Conservation (phyloP, 1,284 basidiomycete genomes). For the Fomitopsis palustris region DNA sequence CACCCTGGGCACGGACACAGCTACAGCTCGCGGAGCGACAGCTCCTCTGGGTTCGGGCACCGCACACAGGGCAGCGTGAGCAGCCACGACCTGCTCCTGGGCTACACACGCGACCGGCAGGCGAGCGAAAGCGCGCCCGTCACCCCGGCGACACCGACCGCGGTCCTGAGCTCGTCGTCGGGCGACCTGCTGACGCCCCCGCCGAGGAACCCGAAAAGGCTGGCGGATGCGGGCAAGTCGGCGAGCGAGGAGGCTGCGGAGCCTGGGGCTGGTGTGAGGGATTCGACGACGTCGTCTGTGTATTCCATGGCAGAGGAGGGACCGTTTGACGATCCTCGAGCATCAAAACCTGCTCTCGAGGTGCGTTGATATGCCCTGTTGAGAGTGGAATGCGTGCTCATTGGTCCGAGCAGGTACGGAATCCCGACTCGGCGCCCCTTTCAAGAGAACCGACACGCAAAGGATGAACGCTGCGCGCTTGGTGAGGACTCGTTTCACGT, state of each 20-base stretch:
- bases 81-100: conserved; percentile 63
- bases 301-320: conserved; percentile 34
- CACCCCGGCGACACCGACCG: conserved; percentile 18
- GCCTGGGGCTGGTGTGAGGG: conserved; percentile 41
- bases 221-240: conserved; percentile 20
- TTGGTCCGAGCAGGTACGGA: conserved; percentile 20
- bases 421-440: conserved; percentile 19
- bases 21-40: conserved; percentile 15
- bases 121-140: conserved; percentile 15
- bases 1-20: conserved; percentile 25
- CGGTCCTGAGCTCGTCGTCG: conserved; percentile 11
- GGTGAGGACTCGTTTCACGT: background rate
- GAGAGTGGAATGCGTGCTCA: background rate
- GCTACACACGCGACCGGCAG: conserved; percentile 31
- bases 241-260: conserved; percentile 33
- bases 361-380: conserved; percentile 28
- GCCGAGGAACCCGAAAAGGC: conserved; percentile 40
- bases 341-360: conserved; percentile 55
- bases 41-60: conserved; percentile 18
- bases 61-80: conserved; percentile 49
- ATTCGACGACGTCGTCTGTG: conserved; percentile 16
- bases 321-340: conserved; percentile 51
- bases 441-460: conserved; percentile 20
- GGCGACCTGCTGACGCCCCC: conserved; percentile 34
- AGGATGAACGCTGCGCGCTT: background rate